These are phyloP conservation scores for Tetragonia tetragonoides DNA, from an alignment of 148 eudicot species.

Conservation along the genomic window DNA sequence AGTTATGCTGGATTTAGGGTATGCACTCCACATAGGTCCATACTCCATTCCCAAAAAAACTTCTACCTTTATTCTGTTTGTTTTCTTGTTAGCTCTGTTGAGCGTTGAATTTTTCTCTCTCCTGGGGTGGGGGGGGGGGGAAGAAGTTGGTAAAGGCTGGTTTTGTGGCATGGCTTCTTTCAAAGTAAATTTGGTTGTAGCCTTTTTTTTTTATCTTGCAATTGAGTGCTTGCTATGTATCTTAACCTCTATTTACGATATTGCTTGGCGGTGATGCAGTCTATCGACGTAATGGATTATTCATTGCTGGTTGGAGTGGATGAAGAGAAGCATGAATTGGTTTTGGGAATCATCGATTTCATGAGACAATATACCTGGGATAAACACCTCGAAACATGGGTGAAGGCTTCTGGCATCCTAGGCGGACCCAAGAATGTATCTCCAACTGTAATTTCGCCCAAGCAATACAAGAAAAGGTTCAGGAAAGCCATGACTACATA, in stretches of 20 bases:
- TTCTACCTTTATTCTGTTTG: too few relatives aligned
- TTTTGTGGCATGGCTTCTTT: too few relatives aligned
- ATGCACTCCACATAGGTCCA: neutral
- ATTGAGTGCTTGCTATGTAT: too few relatives aligned
- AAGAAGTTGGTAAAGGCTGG: too few relatives aligned
- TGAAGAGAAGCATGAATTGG: conserved; percentile 89
- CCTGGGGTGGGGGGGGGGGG: too few relatives aligned
- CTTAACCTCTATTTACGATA: too few relatives aligned
- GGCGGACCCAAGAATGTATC: conserved; percentile 87
- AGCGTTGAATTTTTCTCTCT: too few relatives aligned
- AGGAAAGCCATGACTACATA: conserved; percentile 94
- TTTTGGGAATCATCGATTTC: conserved; percentile 92
- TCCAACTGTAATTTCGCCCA: conserved; percentile 93
- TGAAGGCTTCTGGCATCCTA: conserved; percentile 86
- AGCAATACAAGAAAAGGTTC: conserved; percentile 90
- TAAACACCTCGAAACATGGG: conserved; percentile 98
- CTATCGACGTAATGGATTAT: conserved; percentile 95
- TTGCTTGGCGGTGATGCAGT: conserved; percentile 41
- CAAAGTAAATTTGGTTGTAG: too few relatives aligned
- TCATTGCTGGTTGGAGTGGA: conserved; percentile 88
- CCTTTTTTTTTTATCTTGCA: too few relatives aligned
- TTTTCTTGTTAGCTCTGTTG: too few relatives aligned
- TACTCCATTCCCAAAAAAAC: too few relatives aligned
- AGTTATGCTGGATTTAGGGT: neutral
- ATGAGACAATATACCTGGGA: conserved; percentile 99